These are phyloP conservation scores for Zalerion maritima DNA, from an alignment of 495 filamentous ascomycete species.

Conservation along the genomic window DNA sequence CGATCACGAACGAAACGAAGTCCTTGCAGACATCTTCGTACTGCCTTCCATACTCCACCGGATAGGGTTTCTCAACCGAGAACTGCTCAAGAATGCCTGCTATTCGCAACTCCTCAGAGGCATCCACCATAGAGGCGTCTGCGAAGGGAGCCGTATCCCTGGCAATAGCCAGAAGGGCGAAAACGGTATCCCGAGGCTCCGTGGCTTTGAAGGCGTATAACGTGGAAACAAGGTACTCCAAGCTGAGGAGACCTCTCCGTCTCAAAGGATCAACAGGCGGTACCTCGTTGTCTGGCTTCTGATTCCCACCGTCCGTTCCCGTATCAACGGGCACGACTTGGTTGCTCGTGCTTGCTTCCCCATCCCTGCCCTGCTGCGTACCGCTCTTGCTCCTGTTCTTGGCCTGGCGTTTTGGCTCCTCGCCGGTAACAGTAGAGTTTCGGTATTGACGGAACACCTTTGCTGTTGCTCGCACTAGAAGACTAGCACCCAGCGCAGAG, in stretches of 20 bases:
- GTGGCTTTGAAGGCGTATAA: constrained; percentile 15
- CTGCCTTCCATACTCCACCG: constrained; percentile 17
- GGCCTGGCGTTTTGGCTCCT: no score
- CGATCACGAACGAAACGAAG: constrained; percentile 18
- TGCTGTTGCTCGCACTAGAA: constrained; percentile 19
- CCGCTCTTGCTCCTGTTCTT: no score
- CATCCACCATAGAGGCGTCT: constrained; percentile 2
- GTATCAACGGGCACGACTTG: no score
- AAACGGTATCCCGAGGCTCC: constrained; percentile 18
- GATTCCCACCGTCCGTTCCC: neutral
- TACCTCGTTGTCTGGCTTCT: neutral
- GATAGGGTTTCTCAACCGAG: constrained; percentile 10
- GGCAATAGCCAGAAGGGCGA: constrained; percentile 17
- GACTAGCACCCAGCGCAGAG: constrained; percentile 17
- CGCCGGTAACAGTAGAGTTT: no score
- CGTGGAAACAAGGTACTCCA: constrained; percentile 19
- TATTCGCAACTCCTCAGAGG: constrained; percentile 1
- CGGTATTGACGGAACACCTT: constrained; percentile 16
- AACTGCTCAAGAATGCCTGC: constrained; percentile 1
- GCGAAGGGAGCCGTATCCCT: constrained; percentile 11
- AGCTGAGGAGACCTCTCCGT: constrained; percentile 6
- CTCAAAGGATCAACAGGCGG: constrained; percentile 3
- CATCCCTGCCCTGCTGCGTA: no score
- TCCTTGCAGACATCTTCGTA: constrained; percentile 19
- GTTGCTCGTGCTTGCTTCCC: no score